Evolutionary conservation across 768 basidiomycete genomes (phyloP), one percentile per base, ranked within the genome.

Genomic region (Suillus luteus): DNA sequence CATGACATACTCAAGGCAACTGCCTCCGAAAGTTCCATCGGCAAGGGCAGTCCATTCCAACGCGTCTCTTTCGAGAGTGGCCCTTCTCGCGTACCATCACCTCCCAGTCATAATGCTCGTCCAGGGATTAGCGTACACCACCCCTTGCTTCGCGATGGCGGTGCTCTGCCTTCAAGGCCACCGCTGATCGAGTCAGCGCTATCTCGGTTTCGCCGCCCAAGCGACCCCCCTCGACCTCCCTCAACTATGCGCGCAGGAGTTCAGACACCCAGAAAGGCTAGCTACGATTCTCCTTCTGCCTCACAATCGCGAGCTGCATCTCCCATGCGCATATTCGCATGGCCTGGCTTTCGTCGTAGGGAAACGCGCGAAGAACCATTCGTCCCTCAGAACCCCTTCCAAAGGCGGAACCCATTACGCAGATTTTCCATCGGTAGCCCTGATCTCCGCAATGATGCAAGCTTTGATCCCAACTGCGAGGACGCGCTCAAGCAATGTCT

Each of bases 311-410:
- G 82, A 43, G 72, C 78, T 3, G 72, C 77, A 0, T 90, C 89
- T 1, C 89, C 90, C 0, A 75, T 90, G 0, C 83, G 87, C 11
- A 76, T 87, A 19, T 78, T 90, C 17, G 79, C 82, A 15, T 85
- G 83, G 79, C 78, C 83, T 1, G 78, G 80, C 11, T 79, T 88
- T 14, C 82, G 85, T 19, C 81, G 86, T 9, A 74, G 77, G 24
- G 78, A 82, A 11, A 78, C 80, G 17, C 77, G 77, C 33, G 84
- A 86, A 61, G 85, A 86, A 31, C 81, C 81, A 0, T 88, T 88
- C 64, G 72, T 86, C 5, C 86, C 86, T 1, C 67, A 86, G 4
- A 77, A 88, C 64, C 86, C 86, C 14, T 87, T 82, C 71, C 79
- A 69, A 67, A 70, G 77, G 12, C 74, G 67, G 5, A 68, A 62